Conservation (phyloP, 192 early-diverging fungal species). For the Mortierella alpina region DNA sequence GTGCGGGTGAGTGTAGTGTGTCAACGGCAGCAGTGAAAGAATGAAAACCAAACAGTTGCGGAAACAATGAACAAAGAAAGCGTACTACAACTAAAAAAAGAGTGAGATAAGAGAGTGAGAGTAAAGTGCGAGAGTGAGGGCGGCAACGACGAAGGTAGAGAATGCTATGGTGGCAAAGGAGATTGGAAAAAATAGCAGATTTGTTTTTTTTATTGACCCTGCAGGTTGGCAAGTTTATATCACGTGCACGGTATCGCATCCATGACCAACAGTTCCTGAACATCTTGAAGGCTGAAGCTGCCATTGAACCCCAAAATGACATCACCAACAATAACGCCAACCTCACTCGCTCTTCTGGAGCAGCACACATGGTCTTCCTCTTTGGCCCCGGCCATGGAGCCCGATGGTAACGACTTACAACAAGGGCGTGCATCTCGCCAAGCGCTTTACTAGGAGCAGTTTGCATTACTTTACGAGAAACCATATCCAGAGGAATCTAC, state of each 20-base stretch:
- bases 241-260: background rate
- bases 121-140: background rate
- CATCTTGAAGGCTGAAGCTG: background rate
- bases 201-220: background rate
- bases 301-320: background rate
- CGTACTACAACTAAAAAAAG: background rate
- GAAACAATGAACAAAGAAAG: background rate
- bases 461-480: no score
- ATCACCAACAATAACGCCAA: constrained; percentile 14
- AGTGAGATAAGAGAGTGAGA: background rate
- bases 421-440: background rate
- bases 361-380: constrained; percentile 40
- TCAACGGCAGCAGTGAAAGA: background rate
- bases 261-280: background rate
- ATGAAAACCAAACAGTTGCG: background rate
- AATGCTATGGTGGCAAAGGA: constrained; percentile 6
- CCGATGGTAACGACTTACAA: constrained; percentile 37
- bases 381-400: constrained; percentile 36
- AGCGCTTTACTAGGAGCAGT: background rate
- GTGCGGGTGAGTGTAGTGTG: background rate
- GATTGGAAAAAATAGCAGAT: constrained; percentile 2
- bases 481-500: no score
- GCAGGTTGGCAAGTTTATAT: background rate
- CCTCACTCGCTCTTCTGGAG: constrained; percentile 42
- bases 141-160: background rate